Evolutionary conservation across 768 basidiomycete genomes (phyloP).

Genomic region (Pulveroboletus sp.): DNA sequence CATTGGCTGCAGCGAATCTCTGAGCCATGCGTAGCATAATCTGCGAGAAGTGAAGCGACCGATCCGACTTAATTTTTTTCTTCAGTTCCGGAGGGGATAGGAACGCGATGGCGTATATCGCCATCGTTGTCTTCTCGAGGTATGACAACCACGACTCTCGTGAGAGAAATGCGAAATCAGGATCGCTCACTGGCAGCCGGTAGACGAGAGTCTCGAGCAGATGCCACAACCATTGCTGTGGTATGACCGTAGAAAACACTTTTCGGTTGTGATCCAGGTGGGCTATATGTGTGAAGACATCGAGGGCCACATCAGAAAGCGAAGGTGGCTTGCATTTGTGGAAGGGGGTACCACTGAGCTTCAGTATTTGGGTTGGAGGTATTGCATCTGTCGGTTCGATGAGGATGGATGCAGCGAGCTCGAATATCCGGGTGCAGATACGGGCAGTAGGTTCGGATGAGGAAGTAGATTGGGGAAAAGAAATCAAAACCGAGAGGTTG

Average conservation of each 20-base stretch:
- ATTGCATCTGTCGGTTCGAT: constrained; percentile 64
- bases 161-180: constrained; percentile 63
- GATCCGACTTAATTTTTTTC: constrained; percentile 59
- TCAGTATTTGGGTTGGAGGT: constrained; percentile 55
- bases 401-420: constrained; percentile 70
- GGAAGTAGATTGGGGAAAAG: constrained; percentile 39
- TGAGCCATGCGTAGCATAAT: constrained; percentile 71
- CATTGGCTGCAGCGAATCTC: constrained; percentile 47
- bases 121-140: constrained; percentile 72
- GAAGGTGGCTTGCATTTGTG: constrained; percentile 49
- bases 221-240: constrained; percentile 50
- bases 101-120: constrained; percentile 85
- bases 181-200: constrained; percentile 75
- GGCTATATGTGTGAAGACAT: constrained; percentile 75
- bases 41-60: constrained; percentile 59
- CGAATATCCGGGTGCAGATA: constrained; percentile 55
- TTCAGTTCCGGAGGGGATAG: constrained; percentile 75
- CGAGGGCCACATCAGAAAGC: constrained; percentile 72
- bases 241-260: constrained; percentile 57
- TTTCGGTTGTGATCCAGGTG: constrained; percentile 77
- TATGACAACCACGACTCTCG: constrained; percentile 72
- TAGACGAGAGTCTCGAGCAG: constrained; percentile 71
- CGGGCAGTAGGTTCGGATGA: constrained; percentile 40
- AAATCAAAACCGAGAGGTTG: constrained; percentile 51
- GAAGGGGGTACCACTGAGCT: constrained; percentile 44